Conservation (phyloP, 2,329 filamentous ascomycete species). For the Dactylellina drechsleri region DNA sequence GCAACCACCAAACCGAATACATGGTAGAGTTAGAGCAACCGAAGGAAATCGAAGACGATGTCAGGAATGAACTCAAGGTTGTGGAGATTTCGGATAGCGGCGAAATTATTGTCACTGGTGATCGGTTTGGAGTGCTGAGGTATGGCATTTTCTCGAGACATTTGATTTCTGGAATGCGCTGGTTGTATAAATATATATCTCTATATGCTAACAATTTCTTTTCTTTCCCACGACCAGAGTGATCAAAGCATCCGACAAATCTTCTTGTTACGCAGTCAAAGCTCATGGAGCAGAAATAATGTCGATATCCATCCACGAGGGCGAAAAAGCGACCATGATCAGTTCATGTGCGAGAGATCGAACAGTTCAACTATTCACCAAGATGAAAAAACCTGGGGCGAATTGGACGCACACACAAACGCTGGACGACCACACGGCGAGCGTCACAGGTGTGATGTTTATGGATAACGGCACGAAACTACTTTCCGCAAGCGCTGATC, state of each 20-base stretch:
- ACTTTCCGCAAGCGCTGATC: constrained; percentile 87
- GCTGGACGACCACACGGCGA: constrained; percentile 87
- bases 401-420: constrained; percentile 85
- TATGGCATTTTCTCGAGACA: constrained; percentile 59
- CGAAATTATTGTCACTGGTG: constrained; percentile 79
- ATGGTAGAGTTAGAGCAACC: constrained; percentile 75
- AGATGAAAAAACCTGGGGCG: constrained; percentile 63
- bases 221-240: constrained; percentile 65
- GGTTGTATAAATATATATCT: background rate
- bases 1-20: constrained; percentile 73
- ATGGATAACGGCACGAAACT: constrained; percentile 75
- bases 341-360: constrained; percentile 88
- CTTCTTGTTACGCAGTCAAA: constrained; percentile 76
- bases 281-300: constrained; percentile 88
- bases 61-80: constrained; percentile 70
- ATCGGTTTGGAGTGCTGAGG: constrained; percentile 83
- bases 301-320: constrained; percentile 77
- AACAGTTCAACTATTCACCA: constrained; percentile 84
- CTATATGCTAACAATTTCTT: constrained; percentile 1
- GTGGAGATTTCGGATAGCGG: constrained; percentile 71
- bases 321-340: constrained; percentile 72
- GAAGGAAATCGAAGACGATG: constrained; percentile 66
- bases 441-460: constrained; percentile 81
- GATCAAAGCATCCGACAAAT: constrained; percentile 71
- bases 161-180: constrained; percentile 14